Evolutionary conservation across 2,329 filamentous ascomycete genomes (phyloP).

Genomic region (Ambrosiella xylebori): DNA sequence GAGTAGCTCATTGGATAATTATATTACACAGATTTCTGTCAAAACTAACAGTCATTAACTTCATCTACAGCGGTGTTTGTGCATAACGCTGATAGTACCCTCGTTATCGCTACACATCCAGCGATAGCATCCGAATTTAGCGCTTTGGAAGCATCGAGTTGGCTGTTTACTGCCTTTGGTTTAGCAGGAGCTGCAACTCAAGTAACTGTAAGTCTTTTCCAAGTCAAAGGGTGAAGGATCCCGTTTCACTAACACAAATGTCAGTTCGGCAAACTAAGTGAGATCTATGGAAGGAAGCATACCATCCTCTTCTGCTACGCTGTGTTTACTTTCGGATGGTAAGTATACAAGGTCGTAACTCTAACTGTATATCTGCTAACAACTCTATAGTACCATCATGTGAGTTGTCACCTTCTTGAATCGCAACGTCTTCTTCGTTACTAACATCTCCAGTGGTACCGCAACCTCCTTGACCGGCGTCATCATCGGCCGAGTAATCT

Average conservation of each 20-base stretch:
- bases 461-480: slow-evolving; percentile 29
- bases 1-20: slow-evolving; percentile 5
- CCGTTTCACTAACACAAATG: neutral
- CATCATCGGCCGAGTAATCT: slow-evolving; percentile 32
- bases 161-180: slow-evolving; percentile 20
- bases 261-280: slow-evolving; percentile 19
- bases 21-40: neutral
- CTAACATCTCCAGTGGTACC: slow-evolving; percentile 7
- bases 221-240: no score
- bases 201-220: slow-evolving; percentile 13
- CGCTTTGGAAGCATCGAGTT: slow-evolving; percentile 35
- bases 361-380: neutral
- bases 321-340: slow-evolving; percentile 18
- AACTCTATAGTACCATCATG: slow-evolving; percentile 4
- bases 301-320: slow-evolving; percentile 18
- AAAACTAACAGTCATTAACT: neutral
- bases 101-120: slow-evolving; percentile 50
- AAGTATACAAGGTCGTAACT: neutral
- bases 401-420: neutral
- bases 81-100: slow-evolving; percentile 43
- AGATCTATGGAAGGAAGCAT: slow-evolving; percentile 18
- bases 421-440: neutral
- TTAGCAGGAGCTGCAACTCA: slow-evolving; percentile 20
- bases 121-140: slow-evolving; percentile 44
- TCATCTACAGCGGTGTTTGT: slow-evolving; percentile 32